Conservation (phyloP, 192 early-diverging fungal genomes). For the Glomus cerebriforme region DNA sequence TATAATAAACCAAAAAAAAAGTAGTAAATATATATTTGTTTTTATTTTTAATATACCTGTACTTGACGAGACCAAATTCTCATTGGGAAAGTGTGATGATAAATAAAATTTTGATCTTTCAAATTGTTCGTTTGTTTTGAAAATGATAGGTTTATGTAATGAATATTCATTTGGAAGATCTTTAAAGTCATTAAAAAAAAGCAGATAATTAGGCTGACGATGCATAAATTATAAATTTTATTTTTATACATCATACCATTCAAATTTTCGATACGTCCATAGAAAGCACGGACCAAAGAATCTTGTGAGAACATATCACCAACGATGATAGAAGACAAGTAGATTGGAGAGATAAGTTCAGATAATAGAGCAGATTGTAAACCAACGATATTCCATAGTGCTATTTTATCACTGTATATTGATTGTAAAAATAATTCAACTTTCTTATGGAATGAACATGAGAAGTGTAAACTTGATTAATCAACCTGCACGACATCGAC, state of each 20-base stretch:
- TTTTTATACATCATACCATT: background rate
- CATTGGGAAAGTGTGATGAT: background rate
- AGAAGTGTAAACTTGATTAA: background rate
- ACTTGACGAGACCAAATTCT: slow-evolving; percentile 2
- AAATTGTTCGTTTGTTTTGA: background rate
- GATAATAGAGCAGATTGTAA: slow-evolving; percentile 72
- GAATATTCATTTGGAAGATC: slow-evolving; percentile 10
- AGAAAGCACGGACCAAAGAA: slow-evolving; percentile 68
- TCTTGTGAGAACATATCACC: slow-evolving; percentile 68
- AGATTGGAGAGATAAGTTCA: slow-evolving; percentile 66
- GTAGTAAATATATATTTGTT: too few species aligned
- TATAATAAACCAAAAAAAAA: background rate
- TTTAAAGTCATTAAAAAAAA: background rate
- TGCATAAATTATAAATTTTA: background rate
- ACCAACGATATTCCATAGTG: slow-evolving; percentile 84
- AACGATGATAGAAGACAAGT: slow-evolving; percentile 63
- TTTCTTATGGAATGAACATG: background rate
- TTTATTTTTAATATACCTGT: background rate
- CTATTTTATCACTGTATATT: slow-evolving; percentile 82
- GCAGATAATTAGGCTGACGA: background rate
- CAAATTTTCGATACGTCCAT: slow-evolving; percentile 45
- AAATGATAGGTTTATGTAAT: background rate
- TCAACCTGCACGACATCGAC: slow-evolving; percentile 74
- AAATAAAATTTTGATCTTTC: slow-evolving; percentile 12
- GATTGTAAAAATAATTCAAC: slow-evolving; percentile 10